Conservation (phyloP, 352 stramenopile species). For the Globisporangium carolinianum region DNA sequence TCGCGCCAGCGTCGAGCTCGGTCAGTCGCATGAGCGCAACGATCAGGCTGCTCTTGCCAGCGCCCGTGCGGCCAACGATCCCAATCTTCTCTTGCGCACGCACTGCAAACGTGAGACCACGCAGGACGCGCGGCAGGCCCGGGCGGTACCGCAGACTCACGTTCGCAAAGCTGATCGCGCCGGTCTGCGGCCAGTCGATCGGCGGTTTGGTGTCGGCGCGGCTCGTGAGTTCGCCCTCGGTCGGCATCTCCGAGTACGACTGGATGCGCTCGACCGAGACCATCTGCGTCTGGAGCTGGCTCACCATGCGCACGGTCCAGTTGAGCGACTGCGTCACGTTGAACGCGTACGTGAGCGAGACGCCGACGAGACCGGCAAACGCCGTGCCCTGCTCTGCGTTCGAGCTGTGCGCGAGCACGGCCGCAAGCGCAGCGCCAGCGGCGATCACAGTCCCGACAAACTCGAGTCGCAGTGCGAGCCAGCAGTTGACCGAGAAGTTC, state of each 20-base stretch:
- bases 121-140: constrained; percentile 31
- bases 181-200: constrained; percentile 59
- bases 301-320: constrained; percentile 69
- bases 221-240: constrained; percentile 78
- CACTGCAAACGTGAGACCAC: constrained; percentile 57
- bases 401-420: constrained; percentile 44
- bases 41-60: constrained; percentile 79
- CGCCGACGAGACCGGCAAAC: constrained; percentile 55
- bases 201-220: constrained; percentile 42
- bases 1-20: constrained; percentile 51
- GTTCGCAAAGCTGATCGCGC: constrained; percentile 69
- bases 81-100: constrained; percentile 62
- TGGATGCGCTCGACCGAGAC: constrained; percentile 72
- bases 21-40: constrained; percentile 80
- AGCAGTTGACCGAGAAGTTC: constrained; percentile 72
- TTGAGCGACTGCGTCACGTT: constrained; percentile 73
- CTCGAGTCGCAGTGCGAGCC: constrained; percentile 68
- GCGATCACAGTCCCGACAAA: constrained; percentile 63
- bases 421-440: constrained; percentile 38
- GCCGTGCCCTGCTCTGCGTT: constrained; percentile 25
- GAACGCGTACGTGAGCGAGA: constrained; percentile 78
- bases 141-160: constrained; percentile 83
- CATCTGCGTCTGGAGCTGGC: constrained; percentile 76
- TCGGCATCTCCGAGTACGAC: constrained; percentile 56
- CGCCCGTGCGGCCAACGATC: constrained; percentile 61